Base-by-base conservation (phyloP, 2,329 filamentous ascomycete species). In the Penicillium expansum region DNA sequence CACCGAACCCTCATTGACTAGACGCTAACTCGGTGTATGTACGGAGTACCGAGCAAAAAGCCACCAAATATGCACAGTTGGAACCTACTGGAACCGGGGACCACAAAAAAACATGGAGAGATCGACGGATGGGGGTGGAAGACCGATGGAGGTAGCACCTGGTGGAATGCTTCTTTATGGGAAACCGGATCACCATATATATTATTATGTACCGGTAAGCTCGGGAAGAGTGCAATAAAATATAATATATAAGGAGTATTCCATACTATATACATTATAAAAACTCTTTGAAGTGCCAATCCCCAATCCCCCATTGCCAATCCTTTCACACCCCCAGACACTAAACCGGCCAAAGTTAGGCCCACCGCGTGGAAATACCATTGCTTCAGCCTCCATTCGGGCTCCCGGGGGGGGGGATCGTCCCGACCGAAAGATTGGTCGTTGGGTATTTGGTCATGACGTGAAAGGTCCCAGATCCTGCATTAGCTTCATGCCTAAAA, bases 321-420 rank as follows among this genome's bases (percentile, higher is more conserved):
- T 51, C n/a, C 3, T n/a, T 24, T 32, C 6, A 10, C n/a, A 29
- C n/a, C 38, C 37, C 32, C 50, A 39, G 43, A 42, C 48, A 37
- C 52, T 55, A 54, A 39, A 35, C 51, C n/a, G 43, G 48, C 30
- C 56, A 44, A 56, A 47, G 50, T 51, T 58, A 42, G 55, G 48
- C 48, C 52, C n/a, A 41, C 47, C 24, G 49, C 56, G 56, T 61
- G 58, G 58, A 49, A 61, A 54, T 61, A 60, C 18, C 33, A n/a
- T 32, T 27, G 13, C 42, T 44, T 52, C 52, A 50, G 52, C 54
- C 44, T 44, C 39, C 29, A 49, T 45, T 52, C 48, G 43, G 41
- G 58, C 22, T 55, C 42, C 42, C n/a, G n/a, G n/a, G n/a, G n/a
- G 42, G 45, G 55, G 35, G 33, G 53, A 27, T 37, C 38, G 22